Percentiles rank a stretch among this genome's conserved stretches.
These are phyloP conservation scores for Agrostemma githago DNA, from an alignment of 148 eudicot species.

Conservation along the genomic window DNA sequence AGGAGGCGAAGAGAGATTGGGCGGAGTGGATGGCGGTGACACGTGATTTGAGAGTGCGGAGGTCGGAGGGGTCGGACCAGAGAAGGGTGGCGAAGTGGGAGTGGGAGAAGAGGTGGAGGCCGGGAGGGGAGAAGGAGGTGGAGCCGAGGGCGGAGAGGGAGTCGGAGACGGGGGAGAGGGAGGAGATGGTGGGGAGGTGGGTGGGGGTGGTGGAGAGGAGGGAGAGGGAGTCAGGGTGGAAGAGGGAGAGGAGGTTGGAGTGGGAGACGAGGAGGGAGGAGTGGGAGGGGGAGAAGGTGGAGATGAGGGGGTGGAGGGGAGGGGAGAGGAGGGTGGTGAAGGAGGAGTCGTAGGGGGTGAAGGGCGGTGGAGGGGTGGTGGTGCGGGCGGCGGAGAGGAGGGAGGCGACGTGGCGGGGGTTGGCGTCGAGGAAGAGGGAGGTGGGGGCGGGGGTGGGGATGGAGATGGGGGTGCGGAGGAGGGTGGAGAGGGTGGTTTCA, in stretches of 20 bases:
- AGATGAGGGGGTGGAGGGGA: constrained; percentile 44
- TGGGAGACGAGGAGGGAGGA: constrained; percentile 29
- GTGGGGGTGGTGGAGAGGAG: constrained; percentile 42
- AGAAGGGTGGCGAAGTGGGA: constrained; percentile 35
- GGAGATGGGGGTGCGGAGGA: constrained; percentile 11
- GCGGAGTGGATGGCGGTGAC: constrained; percentile 33
- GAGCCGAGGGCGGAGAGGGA: constrained; percentile 40
- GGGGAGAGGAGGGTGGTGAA: constrained; percentile 35
- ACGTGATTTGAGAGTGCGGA: constrained; percentile 49
- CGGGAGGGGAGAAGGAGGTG: constrained; percentile 44
- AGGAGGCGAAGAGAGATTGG: constrained; percentile 38
- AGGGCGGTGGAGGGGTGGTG: constrained; percentile 39
- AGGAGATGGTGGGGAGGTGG: constrained; percentile 35
- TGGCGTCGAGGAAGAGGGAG: neutral
- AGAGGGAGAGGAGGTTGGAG: constrained; percentile 38
- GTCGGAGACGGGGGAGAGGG: constrained; percentile 35
- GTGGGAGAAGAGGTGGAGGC: constrained; percentile 56
- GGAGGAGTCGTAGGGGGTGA: constrained; percentile 56
- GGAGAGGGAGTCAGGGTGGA: constrained; percentile 57
- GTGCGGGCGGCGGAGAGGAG: constrained; percentile 47
- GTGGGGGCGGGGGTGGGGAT: constrained; percentile 46
- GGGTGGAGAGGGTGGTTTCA: too few relatives aligned
- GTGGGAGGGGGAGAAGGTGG: constrained; percentile 36
- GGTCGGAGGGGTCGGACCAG: constrained; percentile 69
- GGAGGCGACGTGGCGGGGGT: constrained; percentile 13